Conservation (phyloP, 2,329 filamentous ascomycete species). For the Monosporascus cannonballus region DNA sequence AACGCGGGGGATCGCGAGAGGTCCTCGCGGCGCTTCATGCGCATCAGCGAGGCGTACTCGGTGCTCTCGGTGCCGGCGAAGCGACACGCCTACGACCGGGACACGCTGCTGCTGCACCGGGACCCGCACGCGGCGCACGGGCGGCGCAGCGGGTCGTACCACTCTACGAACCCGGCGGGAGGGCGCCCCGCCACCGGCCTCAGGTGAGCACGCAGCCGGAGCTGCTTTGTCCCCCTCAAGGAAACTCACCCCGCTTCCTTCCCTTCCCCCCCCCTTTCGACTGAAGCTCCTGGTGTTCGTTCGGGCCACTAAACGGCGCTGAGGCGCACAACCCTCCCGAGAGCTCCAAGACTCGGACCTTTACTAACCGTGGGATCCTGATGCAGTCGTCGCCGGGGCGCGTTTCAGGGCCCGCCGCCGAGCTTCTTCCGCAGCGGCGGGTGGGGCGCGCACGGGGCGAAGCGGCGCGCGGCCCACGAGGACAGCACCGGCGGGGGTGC, state of each 20-base stretch:
- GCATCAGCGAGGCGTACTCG: slow-evolving; percentile 78
- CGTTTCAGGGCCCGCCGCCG: slow-evolving; percentile 81
- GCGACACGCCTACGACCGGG: slow-evolving; percentile 75
- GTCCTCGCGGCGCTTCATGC: slow-evolving; percentile 71
- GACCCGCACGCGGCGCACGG: slow-evolving; percentile 17
- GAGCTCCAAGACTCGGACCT: no score
- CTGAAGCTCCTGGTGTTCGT: no score
- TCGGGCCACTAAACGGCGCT: no score
- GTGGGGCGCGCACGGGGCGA: slow-evolving; percentile 61
- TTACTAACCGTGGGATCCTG: no score
- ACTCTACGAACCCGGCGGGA: slow-evolving; percentile 57
- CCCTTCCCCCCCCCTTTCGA: no score
- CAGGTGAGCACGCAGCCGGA: slow-evolving; percentile 24
- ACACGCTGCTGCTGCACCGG: slow-evolving; percentile 42
- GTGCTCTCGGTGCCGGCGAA: slow-evolving; percentile 67
- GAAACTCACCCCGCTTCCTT: no score
- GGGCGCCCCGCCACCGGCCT: slow-evolving; percentile 76
- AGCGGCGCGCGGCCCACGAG: slow-evolving; percentile 49
- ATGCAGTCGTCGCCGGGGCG: slow-evolving; percentile 56
- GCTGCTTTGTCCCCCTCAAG: no score
- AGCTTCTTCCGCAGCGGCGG: slow-evolving; percentile 80
- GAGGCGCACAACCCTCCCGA: no score
- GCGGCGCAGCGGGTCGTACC: slow-evolving; percentile 42
- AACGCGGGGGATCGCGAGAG: slow-evolving; percentile 61
- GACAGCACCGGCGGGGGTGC: slow-evolving; percentile 24